Evolutionary conservation across 1,284 basidiomycete species (phyloP), one percentile per base, ranked within the genome.

Genomic region (Pulchroboletus neoregius): DNA sequence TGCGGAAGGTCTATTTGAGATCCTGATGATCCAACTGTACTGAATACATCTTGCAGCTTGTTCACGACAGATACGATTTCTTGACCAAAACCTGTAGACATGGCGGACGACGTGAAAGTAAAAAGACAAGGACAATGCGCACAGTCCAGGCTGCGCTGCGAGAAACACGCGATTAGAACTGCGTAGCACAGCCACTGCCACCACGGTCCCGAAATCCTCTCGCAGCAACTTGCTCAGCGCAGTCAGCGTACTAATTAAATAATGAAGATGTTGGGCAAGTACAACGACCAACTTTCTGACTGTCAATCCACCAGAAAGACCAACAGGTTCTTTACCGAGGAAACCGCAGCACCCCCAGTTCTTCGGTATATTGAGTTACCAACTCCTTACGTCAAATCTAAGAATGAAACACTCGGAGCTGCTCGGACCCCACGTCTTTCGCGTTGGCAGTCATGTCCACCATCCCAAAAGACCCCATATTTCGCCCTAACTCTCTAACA

Each of bases 41-140:
- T 76, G 68, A 91, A 91, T 52, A 89, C 88, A 73, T 91, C 87
- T 67, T 91, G 87, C 33, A 91, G 81, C 61, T 86, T 91, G 76
- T 91, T 91, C 58, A 91, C 73, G 47, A 87, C 78, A 27, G 71
- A 68, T 39, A 91, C 87, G 55, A 91, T 85, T 65, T 91, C 87
- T 55, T 77, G 71, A 43, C 88, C 87, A 53, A 91, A 78, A 42
- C 84, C 81, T 49, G 76, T 72, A 27, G 74, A 66, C 83, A 87
- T 87, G 41, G 35, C 50, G 48, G 41, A 33, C 42, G 45, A 52
- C 42, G 46, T 53, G 58, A 48, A 45, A 44, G 53, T 45, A 46
- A 24, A 49, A 48, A 36, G 50, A 40, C 50, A 45, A 63, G 43
- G 38, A 45, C 15, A 34, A 43, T 42, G 40, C 22, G 39, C 35